These are phyloP conservation scores for Cercospora sp. DNA, from an alignment of 2,329 filamentous ascomycete genomes.

Conservation along the genomic window DNA sequence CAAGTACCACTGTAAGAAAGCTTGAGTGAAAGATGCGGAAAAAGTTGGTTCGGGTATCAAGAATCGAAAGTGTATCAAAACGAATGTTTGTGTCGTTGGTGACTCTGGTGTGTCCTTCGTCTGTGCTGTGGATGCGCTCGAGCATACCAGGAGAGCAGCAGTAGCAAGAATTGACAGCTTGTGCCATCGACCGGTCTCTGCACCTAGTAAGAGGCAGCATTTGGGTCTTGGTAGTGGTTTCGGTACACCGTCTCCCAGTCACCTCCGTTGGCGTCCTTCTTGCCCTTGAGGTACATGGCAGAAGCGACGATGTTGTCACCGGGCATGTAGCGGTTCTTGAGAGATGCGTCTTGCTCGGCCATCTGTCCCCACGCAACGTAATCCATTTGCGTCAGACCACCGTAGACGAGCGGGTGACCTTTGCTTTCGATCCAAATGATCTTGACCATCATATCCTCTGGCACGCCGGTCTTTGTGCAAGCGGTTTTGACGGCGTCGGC, in stretches of 20 bases:
- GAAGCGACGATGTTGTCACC: conserved; percentile 16
- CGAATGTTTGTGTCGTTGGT: not conserved
- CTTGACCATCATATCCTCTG: conserved; percentile 15
- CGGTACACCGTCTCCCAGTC: conserved; percentile 14
- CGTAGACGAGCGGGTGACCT: conserved; percentile 21
- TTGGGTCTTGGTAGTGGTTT: conserved; percentile 17
- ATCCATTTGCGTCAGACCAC: conserved; percentile 15
- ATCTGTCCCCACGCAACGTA: conserved; percentile 20
- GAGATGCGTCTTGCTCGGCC: conserved; percentile 2
- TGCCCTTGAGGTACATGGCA: conserved; percentile 14
- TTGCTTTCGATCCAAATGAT: conserved; percentile 25
- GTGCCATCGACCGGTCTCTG: not conserved
- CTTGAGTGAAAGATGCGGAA: conserved; percentile 7
- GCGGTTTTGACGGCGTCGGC: conserved; percentile 17
- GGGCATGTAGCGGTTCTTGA: conserved; percentile 20
- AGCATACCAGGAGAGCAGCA: conserved; percentile 8
- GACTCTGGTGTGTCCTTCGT: not conserved
- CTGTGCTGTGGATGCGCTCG: not conserved
- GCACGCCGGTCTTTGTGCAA: conserved; percentile 15
- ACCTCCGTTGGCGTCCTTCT: conserved; percentile 5
- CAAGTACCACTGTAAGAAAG: conserved; percentile 8
- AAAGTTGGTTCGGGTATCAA: not conserved
- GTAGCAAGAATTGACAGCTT: not conserved
- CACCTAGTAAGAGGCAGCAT: not conserved
- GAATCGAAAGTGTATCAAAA: not conserved